A percentile compares a stretch with the other conserved stretches of the same genome.
phyloP scores from a whole-genome alignment of 2,329 filamentous ascomycete species.

The Lasiodiplodia citricola region DNA sequence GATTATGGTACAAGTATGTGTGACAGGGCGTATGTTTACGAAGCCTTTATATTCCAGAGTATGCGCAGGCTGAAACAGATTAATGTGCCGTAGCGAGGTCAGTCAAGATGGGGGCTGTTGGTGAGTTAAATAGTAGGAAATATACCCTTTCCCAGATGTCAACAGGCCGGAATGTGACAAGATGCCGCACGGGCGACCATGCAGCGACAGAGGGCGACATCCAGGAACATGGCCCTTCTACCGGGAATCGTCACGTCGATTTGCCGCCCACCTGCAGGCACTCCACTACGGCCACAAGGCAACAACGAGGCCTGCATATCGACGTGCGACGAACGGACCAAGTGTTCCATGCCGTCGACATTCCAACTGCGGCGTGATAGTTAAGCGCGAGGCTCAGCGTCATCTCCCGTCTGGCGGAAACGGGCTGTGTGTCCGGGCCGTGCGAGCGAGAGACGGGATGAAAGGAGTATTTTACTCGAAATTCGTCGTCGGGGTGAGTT shows the following conservation, averaged over 20 bases:
- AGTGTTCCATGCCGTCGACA: neutral
- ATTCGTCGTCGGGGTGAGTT: neutral
- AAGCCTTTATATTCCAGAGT: neutral
- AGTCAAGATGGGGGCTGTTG: neutral
- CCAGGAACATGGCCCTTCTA: neutral
- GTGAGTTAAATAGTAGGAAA: neutral
- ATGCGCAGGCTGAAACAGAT: neutral
- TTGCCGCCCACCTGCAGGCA: conserved; percentile 1
- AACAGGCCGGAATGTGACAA: conserved; percentile 1
- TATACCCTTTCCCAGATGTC: neutral
- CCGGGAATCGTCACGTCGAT: neutral
- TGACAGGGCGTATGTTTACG: neutral
- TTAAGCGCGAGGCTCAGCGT: neutral
- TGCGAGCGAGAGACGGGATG: neutral
- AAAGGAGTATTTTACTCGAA: neutral
- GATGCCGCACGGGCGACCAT: neutral
- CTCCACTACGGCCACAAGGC: conserved; percentile 4
- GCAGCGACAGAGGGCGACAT: neutral
- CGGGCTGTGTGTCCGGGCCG: conserved; percentile 11
- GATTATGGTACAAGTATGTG: neutral
- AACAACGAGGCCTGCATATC: neutral
- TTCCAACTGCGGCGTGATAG: neutral
- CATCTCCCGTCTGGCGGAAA: neutral
- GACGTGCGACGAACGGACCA: neutral
- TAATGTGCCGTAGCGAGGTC: neutral